Base-by-base conservation (phyloP, 345 rosid species). In the Ailanthus altissimus region DNA sequence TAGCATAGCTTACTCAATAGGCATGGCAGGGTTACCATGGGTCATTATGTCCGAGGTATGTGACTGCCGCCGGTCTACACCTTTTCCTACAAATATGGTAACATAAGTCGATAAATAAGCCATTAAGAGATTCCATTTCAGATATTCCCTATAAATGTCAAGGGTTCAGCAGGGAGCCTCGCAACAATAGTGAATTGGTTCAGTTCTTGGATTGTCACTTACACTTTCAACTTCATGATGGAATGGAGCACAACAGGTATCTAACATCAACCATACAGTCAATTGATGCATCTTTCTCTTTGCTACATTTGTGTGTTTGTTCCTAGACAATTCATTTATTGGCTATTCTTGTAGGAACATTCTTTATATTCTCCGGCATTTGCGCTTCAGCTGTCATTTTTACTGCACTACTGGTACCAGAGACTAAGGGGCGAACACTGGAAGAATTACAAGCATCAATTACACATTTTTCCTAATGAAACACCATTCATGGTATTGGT, bases 241-340 rank as follows among this genome's bases (percentile, higher is more conserved):
- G 81, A 81, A 32, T 85, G 90, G 89, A 90, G 85, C 79, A 72
- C 86, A 16, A 20, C 82, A 21, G 92, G 94, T 88, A 80, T 46
- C 42, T n/a, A 16, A 62, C 63, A 12, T 26, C 1, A 5, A 21
- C 7, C 49, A 10, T 28, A 1, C 0, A 13, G 2, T 11, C 42
- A 5, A 3, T 38, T 20, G n/a, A 12, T 6, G 25, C 4, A 3
- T 43, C 23, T 26, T 6, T 49, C 23, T 15, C 16, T 13, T 25
- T 43, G 40, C 16, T 61, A 12, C 40, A n/a, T 60, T 7, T 46
- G 0, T 26, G 72, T 21, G 11, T 21, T 4, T 2, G 21, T n/a
- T 8, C 20, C n/a, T 5, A 65, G 5, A 36, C 43, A 20, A 66
- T 4, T 38, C 14, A n/a, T 51, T 26, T 38, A 8, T 6, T 71